Base-by-base conservation (phyloP, 495 filamentous ascomycete species). In the Podospora comata region DNA sequence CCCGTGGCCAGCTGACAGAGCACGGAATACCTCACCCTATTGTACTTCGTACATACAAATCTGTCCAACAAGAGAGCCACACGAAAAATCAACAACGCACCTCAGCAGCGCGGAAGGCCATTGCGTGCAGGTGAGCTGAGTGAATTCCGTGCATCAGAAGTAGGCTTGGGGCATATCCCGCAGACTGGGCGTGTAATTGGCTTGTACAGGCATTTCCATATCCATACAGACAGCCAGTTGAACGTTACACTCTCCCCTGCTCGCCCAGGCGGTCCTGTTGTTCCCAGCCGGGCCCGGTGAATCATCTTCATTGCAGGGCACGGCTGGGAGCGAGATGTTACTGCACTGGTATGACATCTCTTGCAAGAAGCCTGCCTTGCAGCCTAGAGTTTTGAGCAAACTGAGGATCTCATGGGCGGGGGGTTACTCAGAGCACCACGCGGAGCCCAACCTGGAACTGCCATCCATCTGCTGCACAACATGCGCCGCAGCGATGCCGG, bases 241-340 rank as follows among this genome's bases (percentile, higher is more conserved):
- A 26, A 18, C 55, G 0, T 58, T 26, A 23, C n/a, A 20, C 16
- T 58, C n/a, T 58, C n/a, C 55, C n/a, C 55, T 58, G 55, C 5
- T 39, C 32, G 30, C 61, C 61, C 61, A 39, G 61, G 61, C 32
- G 61, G 28, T 34, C 61, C n/a, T 63, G 61, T 39, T 63, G 32
- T 63, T 32, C 61, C 34, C 20, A 48, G 61, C 61, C 61, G 1
- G 61, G 61, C 61, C 61, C 15, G 61, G 55, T 62, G 60, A 62
- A 62, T 62, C 60, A 62, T 63, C 61, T n/a, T 48, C 61, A 63
- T 53, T 63, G 32, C 61, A 63, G 61, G 61, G 61, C 61, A 63
- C 20, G 61, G 61, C 34, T 63, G 61, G 61, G 30, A 63, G 39
- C 39, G 39, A 48, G 34, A 23, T 19, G 61, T 18, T 13, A 63